These are phyloP conservation scores for Diaporthe batatas DNA, from an alignment of 2,329 filamentous ascomycete genomes.

Conservation along the genomic window DNA sequence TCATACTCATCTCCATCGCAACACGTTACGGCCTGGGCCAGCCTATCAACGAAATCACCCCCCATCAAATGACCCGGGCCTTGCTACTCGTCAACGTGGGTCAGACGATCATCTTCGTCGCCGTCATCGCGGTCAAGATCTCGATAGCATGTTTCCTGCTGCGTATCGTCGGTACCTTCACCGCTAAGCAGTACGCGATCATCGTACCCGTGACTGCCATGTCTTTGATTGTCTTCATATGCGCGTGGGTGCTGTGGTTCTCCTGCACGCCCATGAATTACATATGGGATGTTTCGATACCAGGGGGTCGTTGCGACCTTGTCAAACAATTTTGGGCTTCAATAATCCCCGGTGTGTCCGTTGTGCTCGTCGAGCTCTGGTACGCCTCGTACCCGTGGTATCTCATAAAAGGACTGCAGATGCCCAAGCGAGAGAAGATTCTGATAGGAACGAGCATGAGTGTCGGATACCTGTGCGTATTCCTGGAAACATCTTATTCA, in stretches of 20 bases:
- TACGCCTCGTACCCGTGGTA: conserved; percentile 41
- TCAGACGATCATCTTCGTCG: conserved; percentile 25
- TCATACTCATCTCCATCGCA: conserved; percentile 31
- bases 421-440: conserved; percentile 40
- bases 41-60: background rate
- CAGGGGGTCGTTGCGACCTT: conserved; percentile 10
- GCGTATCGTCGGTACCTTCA: conserved; percentile 26
- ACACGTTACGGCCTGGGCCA: conserved; percentile 28
- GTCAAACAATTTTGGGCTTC: conserved; percentile 17
- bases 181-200: background rate
- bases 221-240: background rate
- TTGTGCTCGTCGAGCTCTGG: conserved; percentile 36
- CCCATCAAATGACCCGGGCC: background rate
- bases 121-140: conserved; percentile 30
- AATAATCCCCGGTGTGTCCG: background rate
- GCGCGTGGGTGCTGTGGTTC: conserved; percentile 34
- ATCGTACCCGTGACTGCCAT: conserved; percentile 31
- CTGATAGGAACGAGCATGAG: conserved; percentile 41
- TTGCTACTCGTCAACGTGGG: conserved; percentile 25
- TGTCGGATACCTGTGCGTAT: conserved; percentile 37
- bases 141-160: conserved; percentile 40
- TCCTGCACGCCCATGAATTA: conserved; percentile 37
- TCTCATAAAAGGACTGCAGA: conserved; percentile 28
- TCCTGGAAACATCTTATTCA: background rate
- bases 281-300: conserved; percentile 28